Evolutionary conservation across 2,329 filamentous ascomycete species (phyloP).

Genomic region (Cercospora citrullina): DNA sequence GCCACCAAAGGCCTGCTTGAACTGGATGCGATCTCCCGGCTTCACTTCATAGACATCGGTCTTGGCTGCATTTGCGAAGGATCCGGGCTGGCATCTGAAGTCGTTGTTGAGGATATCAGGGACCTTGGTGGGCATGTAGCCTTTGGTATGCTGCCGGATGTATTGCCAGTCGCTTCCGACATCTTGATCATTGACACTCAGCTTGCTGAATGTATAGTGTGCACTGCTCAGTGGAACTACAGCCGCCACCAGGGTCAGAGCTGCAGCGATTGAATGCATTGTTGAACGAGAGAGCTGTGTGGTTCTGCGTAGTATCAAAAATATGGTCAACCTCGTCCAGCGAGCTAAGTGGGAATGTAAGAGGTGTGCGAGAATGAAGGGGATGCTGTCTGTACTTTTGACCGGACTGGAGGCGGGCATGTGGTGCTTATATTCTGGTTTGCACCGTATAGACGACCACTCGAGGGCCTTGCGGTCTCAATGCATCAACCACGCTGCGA

Average conservation of each 20-base stretch:
- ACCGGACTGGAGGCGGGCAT: not conserved
- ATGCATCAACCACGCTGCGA: not conserved
- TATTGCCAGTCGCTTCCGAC: conserved; percentile 23
- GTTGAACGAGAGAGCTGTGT: not conserved
- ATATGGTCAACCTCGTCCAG: not conserved
- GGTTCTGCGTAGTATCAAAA: not conserved
- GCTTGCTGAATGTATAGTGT: conserved; percentile 28
- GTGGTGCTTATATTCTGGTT: not conserved
- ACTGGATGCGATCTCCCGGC: conserved; percentile 23
- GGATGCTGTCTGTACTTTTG: not conserved
- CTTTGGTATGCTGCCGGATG: conserved; percentile 25
- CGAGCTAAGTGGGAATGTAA: not conserved
- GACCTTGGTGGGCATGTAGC: conserved; percentile 22
- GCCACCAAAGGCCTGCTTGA: conserved; percentile 19
- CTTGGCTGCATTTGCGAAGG: conserved; percentile 18
- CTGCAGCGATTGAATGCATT: not conserved
- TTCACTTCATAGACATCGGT: conserved; percentile 22
- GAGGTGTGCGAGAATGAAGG: not conserved
- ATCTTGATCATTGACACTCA: conserved; percentile 21
- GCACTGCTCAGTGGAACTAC: conserved; percentile 1
- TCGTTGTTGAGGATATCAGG: conserved; percentile 19
- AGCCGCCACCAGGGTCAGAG: not conserved
- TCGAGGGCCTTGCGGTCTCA: not conserved
- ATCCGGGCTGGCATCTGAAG: conserved; percentile 2
- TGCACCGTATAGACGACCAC: not conserved